Conservation (phyloP, 225 moss, liverwort and hornwort genomes). For the Bryoerythrophyllum caledonicum region DNA sequence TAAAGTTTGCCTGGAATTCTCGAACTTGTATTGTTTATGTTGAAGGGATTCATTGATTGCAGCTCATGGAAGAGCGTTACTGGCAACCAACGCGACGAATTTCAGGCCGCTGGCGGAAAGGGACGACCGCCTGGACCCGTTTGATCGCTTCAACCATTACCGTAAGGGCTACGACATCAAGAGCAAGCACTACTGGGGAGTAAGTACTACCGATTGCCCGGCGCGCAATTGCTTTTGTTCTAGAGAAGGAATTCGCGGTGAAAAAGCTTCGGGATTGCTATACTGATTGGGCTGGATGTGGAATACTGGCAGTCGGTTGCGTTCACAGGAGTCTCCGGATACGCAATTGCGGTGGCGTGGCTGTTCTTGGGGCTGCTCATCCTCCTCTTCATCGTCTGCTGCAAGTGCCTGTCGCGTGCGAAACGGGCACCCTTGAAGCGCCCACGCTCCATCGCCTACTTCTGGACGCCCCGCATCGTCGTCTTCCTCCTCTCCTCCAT, state of each 20-base stretch:
- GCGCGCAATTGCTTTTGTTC: too few species aligned
- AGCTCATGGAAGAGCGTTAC: slow-evolving; percentile 35
- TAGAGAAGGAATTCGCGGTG: background rate
- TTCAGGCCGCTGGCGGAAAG: slow-evolving; percentile 39
- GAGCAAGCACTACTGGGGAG: slow-evolving; percentile 78
- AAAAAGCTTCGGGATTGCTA: too few species aligned
- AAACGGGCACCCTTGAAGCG: slow-evolving; percentile 1
- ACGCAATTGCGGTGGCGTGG: slow-evolving; percentile 52
- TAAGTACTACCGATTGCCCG: slow-evolving; percentile 23
- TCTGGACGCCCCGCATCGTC: slow-evolving; percentile 27
- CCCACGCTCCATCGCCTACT: slow-evolving; percentile 23
- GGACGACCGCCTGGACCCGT: slow-evolving; percentile 50
- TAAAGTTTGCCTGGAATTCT: background rate
- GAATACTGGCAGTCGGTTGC: slow-evolving; percentile 39
- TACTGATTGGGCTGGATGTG: background rate
- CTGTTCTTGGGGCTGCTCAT: slow-evolving; percentile 44
- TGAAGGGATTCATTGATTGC: background rate
- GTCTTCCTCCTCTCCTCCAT: slow-evolving; percentile 37
- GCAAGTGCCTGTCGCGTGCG: slow-evolving; percentile 30
- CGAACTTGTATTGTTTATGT: too few species aligned
- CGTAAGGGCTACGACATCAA: slow-evolving; percentile 55
- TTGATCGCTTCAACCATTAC: slow-evolving; percentile 55
- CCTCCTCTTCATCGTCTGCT: slow-evolving; percentile 26
- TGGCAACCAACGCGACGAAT: slow-evolving; percentile 17
- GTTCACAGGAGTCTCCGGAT: slow-evolving; percentile 53